Conservation (phyloP, 768 basidiomycete species). For the Sporobolomyces pararoseus region DNA sequence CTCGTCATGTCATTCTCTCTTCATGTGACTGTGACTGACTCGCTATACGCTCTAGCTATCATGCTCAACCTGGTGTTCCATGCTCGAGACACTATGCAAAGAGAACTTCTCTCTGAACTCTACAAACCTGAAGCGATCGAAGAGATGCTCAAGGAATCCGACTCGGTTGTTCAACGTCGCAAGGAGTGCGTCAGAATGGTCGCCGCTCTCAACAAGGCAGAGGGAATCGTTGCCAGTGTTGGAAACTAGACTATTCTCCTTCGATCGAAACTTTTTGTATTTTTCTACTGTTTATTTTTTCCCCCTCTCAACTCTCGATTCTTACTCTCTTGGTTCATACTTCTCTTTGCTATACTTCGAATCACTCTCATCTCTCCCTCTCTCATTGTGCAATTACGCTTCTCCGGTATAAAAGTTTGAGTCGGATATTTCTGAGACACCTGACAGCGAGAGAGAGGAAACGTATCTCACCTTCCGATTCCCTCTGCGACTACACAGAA, state of each 20-base stretch:
- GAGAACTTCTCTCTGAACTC: constrained; percentile 87
- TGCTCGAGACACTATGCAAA: constrained; percentile 91
- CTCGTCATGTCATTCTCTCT: constrained; percentile 51
- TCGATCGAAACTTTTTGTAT: not conserved
- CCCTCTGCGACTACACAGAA: not conserved
- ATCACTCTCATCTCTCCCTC: too few relatives aligned
- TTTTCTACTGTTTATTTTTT: not conserved
- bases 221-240: constrained; percentile 65
- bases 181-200: constrained; percentile 95
- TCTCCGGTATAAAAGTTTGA: too few relatives aligned
- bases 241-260: constrained; percentile 1
- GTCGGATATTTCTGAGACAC: too few relatives aligned
- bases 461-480: too few relatives aligned
- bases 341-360: too few relatives aligned
- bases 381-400: too few relatives aligned
- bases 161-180: constrained; percentile 78
- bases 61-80: constrained; percentile 74
- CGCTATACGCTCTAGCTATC: constrained; percentile 39
- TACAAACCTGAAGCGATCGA: constrained; percentile 96
- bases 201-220: constrained; percentile 89
- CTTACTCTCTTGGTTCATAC: too few relatives aligned
- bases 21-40: constrained; percentile 44
- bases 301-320: not conserved
- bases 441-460: too few relatives aligned
- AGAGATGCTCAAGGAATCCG: constrained; percentile 87